Base-by-base conservation (phyloP, 2,329 filamentous ascomycete species). In the Neospermospora avenae region DNA sequence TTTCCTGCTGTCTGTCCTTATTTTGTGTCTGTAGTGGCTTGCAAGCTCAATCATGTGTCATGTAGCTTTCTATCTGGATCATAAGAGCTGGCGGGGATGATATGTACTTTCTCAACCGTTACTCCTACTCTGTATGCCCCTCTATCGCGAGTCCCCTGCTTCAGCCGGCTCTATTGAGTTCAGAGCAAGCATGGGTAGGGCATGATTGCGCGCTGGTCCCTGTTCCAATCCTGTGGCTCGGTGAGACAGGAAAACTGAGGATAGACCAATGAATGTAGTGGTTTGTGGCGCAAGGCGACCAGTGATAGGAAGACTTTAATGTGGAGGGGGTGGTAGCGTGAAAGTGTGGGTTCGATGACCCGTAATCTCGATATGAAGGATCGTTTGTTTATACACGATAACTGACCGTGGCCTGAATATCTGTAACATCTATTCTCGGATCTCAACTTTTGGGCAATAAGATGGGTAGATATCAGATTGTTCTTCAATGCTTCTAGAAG, bases 221-320 rank as follows among this genome's bases (percentile, higher is more conserved):
- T 41, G 51, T 28, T 28, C 51, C 35, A 42, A 41, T 37, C 51
- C 51, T 54, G 51, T 54, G 51, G 51, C 51, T 39, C 51, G 34
- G 34, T 54, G 51, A 54, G 35, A 54, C 51, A 41, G 51, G 8
- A 34, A 39, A n/a, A n/a, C 11, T 5, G 14, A 22, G n/a, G 31
- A 37, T n/a, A 18, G 14, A 35, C 35, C 34, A 31, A 24, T 4
- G 25, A 35, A 20, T 20, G 34, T 3, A 25, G 28, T 48, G 44
- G 55, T 42, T 49, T 57, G 55, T 48, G 55, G 55, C 55, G 55
- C 55, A 57, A 57, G 25, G 42, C 34, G 51, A 45, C 31, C 44
- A 49, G 45, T 41, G 46, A 45, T 28, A 48, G 34, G 20, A 35
- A n/a, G 28, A 18, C 35, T 28, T 54, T 22, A n/a, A 14, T 41